These are phyloP conservation scores for Metschnikowia lochheadii DNA, from an alignment of 805 yeast genomes.

Conservation along the genomic window DNA sequence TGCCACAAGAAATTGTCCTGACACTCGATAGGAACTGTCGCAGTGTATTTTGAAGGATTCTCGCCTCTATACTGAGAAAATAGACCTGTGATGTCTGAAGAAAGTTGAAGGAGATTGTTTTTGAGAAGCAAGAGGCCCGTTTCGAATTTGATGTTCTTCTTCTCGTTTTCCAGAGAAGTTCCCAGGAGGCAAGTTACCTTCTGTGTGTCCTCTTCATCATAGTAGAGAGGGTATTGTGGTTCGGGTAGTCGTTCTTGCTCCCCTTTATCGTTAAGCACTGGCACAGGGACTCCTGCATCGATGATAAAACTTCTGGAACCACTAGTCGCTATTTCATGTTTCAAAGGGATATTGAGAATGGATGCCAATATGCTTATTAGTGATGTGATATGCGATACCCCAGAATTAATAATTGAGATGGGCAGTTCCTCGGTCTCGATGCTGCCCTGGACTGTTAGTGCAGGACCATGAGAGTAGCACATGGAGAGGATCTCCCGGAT, in stretches of 20 bases:
- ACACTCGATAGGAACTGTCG: constrained; percentile 34
- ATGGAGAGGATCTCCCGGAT: constrained; percentile 26
- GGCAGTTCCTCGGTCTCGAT: constrained; percentile 4
- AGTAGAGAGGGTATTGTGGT: not conserved
- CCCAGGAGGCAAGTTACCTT: constrained; percentile 1
- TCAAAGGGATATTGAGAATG: constrained; percentile 24
- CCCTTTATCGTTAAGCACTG: not conserved
- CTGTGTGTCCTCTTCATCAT: constrained; percentile 16
- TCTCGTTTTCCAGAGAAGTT: not conserved
- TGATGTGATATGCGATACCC: constrained; percentile 28
- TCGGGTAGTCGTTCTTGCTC: not conserved
- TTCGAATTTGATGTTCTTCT: constrained; percentile 28
- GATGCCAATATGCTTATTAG: constrained; percentile 23
- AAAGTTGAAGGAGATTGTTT: constrained; percentile 26
- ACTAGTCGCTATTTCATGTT: constrained; percentile 24
- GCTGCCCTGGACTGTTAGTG: constrained; percentile 9
- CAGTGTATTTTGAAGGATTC: constrained; percentile 4
- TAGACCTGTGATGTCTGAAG: constrained; percentile 20
- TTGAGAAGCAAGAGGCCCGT: constrained; percentile 30
- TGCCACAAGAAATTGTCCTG: constrained; percentile 41
- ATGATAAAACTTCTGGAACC: constrained; percentile 22
- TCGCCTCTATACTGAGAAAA: constrained; percentile 13
- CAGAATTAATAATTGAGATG: constrained; percentile 26
- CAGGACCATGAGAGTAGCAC: constrained; percentile 20
- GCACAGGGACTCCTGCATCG: constrained; percentile 14